A percentile compares a stretch with the other conserved stretches of the same genome.
Conservation (phyloP, 345 rosid genomes). For the Capsella bursapastoris region DNA sequence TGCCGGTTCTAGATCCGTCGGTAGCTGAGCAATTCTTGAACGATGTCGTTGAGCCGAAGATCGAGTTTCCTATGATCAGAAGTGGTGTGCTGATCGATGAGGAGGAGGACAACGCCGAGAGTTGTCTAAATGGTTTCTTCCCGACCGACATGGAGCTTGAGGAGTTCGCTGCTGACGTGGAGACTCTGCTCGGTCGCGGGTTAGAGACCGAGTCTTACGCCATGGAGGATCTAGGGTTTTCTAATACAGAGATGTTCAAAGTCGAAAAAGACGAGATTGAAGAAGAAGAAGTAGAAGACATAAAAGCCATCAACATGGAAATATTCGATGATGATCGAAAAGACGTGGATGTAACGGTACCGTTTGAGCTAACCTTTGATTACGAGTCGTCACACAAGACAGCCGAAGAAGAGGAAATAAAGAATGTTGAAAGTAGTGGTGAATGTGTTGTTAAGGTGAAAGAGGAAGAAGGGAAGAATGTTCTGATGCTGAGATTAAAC, state of each 20-base stretch:
- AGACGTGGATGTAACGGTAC: constrained; percentile 49
- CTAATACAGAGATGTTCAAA: constrained; percentile 47
- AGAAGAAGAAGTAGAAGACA: constrained; percentile 22
- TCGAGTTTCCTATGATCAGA: constrained; percentile 31
- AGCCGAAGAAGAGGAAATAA: constrained; percentile 55
- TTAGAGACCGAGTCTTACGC: constrained; percentile 66
- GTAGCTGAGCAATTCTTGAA: constrained; percentile 55
- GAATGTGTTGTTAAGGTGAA: constrained; percentile 33
- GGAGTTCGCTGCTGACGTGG: constrained; percentile 88
- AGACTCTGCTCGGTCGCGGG: constrained; percentile 78
- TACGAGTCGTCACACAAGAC: constrained; percentile 59
- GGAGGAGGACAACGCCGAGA: constrained; percentile 40
- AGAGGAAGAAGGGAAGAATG: constrained; percentile 53
- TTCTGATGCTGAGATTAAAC: constrained; percentile 60
- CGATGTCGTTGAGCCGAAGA: constrained; percentile 38
- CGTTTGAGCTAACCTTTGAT: constrained; percentile 75
- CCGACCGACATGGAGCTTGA: constrained; percentile 88
- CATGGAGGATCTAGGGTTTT: constrained; percentile 76
- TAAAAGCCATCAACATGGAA: constrained; percentile 21
- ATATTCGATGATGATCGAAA: constrained; percentile 41
- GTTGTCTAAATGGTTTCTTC: constrained; percentile 54
- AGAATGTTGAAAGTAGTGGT: constrained; percentile 42
- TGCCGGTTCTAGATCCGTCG: constrained; percentile 74
- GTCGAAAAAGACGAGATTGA: constrained; percentile 51
- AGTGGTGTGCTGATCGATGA: constrained; percentile 24